phyloP scores from a whole-genome alignment of 2,329 filamentous ascomycete species.

The Sporothrix inflata region DNA sequence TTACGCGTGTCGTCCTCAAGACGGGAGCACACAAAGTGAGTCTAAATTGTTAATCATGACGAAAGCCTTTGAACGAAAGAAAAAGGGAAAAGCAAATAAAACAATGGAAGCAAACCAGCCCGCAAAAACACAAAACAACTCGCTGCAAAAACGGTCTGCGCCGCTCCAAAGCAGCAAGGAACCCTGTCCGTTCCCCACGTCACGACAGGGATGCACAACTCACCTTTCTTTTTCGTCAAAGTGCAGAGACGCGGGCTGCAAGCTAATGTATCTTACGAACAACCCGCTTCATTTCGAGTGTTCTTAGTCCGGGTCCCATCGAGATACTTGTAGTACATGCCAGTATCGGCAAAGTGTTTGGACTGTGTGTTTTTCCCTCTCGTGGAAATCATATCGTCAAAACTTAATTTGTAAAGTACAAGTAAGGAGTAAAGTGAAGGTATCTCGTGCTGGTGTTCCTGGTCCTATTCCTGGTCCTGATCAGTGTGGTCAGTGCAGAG shows the following conservation, averaged over 20 bases:
- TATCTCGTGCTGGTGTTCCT: background rate
- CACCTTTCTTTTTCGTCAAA: constrained; percentile 26
- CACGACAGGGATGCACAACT: constrained; percentile 19
- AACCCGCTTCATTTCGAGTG: background rate
- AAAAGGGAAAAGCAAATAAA: background rate
- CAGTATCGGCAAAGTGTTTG: background rate
- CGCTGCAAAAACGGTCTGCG: background rate
- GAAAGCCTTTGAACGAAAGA: background rate
- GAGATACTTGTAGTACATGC: background rate
- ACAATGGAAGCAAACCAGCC: background rate
- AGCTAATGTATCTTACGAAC: constrained; percentile 20
- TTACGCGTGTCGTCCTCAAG: background rate
- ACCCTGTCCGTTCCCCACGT: constrained; percentile 19
- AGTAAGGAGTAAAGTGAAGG: background rate
- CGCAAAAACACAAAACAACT: background rate
- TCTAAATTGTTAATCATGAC: constrained; percentile 7
- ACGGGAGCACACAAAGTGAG: too few relatives aligned
- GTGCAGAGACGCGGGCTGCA: constrained; percentile 23
- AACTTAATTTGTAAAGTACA: background rate
- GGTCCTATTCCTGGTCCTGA: background rate
- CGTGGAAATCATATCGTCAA: background rate
- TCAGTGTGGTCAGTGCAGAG: background rate
- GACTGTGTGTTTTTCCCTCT: background rate
- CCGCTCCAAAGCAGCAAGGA: background rate
- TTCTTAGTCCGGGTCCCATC: background rate